These are phyloP conservation scores for Sideroxylon spinosum DNA, from an alignment of 179 eudicot species.

Conservation along the genomic window DNA sequence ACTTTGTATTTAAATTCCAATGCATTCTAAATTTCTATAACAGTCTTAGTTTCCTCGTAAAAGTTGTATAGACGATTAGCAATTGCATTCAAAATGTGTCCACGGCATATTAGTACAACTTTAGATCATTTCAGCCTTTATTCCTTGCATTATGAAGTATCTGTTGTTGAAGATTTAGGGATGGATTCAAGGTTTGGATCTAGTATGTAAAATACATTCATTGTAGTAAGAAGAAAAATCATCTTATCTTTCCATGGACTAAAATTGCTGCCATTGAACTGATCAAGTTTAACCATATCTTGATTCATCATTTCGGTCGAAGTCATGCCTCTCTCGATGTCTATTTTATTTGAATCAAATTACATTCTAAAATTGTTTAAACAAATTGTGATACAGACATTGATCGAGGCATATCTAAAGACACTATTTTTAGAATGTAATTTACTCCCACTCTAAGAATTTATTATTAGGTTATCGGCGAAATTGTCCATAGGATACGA, in stretches of 20 bases:
- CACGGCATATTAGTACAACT: neutral
- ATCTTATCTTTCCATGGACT: neutral
- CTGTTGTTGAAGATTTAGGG: too few species aligned
- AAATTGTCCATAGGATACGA: too few species aligned
- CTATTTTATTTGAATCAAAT: too few species aligned
- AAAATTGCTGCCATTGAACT: neutral
- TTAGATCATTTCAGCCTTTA: neutral
- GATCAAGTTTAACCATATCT: neutral
- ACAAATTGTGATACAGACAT: too few species aligned
- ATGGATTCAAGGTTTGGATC: neutral
- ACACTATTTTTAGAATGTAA: too few species aligned
- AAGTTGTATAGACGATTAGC: neutral
- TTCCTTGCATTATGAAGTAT: too few species aligned
- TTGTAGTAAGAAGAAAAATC: neutral
- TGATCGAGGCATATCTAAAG: too few species aligned
- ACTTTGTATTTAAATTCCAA: neutral
- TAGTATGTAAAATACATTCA: neutral
- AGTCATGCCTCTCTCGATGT: too few species aligned
- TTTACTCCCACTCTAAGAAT: too few species aligned
- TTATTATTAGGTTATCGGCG: too few species aligned
- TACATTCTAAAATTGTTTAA: too few species aligned
- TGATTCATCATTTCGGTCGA: neutral
- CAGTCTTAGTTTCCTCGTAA: neutral
- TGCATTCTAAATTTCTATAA: neutral
- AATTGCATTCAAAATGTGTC: neutral